Evolutionary conservation across 2,329 filamentous ascomycete genomes (phyloP).

Genomic region (Phyllosticta ampelicida): DNA sequence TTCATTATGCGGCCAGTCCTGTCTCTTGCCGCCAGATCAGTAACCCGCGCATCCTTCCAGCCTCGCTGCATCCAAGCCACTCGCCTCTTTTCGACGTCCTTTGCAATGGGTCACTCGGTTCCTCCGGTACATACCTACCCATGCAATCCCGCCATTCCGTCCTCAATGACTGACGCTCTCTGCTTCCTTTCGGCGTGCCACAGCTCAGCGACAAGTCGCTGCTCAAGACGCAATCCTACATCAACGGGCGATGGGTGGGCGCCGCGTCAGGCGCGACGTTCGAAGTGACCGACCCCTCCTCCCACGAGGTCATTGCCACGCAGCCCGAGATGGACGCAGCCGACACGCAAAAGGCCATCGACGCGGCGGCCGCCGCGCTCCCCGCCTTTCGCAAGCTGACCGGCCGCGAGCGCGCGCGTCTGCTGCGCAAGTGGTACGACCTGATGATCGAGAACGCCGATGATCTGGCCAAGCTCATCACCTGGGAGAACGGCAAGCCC

Average conservation of each 20-base stretch:
- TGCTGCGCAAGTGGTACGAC: slow-evolving; percentile 73
- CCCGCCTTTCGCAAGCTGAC: slow-evolving; percentile 59
- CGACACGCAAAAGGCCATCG: slow-evolving; percentile 73
- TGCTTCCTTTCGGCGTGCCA: background rate
- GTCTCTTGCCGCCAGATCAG: slow-evolving; percentile 12
- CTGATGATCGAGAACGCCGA: slow-evolving; percentile 68
- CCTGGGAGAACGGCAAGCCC: slow-evolving; percentile 85
- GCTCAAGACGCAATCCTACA: slow-evolving; percentile 73
- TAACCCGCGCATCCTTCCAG: slow-evolving; percentile 21
- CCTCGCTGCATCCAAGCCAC: slow-evolving; percentile 21
- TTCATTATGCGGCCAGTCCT: slow-evolving; percentile 13
- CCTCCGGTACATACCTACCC: slow-evolving; percentile 23
- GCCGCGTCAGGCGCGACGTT: slow-evolving; percentile 87
- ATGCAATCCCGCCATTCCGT: background rate
- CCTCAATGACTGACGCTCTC: slow-evolving; percentile 1
- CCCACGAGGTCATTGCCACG: slow-evolving; percentile 68
- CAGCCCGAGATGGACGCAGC: slow-evolving; percentile 71
- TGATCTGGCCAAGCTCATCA: slow-evolving; percentile 73
- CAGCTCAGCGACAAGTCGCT: slow-evolving; percentile 46
- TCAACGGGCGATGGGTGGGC: slow-evolving; percentile 86
- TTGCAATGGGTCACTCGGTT: slow-evolving; percentile 35
- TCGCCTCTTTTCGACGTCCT: slow-evolving; percentile 27
- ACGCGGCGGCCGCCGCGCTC: slow-evolving; percentile 69
- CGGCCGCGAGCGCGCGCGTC: slow-evolving; percentile 60
- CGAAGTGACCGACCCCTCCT: slow-evolving; percentile 77